Base-by-base conservation (phyloP, 352 stramenopile genomes). In the Globisporangium mamillatum region DNA sequence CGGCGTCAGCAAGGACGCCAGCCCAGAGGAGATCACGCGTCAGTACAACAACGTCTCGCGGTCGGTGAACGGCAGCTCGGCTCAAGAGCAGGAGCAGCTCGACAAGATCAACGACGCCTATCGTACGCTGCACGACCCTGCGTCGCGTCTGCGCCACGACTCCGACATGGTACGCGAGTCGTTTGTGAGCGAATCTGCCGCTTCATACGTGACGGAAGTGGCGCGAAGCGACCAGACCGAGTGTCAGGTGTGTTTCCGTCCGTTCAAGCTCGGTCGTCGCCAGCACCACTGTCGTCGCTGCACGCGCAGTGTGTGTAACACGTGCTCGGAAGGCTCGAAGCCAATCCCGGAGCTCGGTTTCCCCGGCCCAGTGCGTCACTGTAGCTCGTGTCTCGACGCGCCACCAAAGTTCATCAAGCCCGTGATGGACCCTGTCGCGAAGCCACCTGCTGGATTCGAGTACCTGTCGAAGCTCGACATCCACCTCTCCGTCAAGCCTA, bases 161-260 rank as follows among this genome's bases (percentile, higher is more conserved):
- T 92, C 86, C 54, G 81, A 81, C 24, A 61, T 74, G 57, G 72
- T 81, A 10, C 84, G 84, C 34, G 79, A 89, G 36, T 94, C 86
- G 38, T 68, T 76, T 22, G 60, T 69, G 4, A 74, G 73, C 58
- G 73, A 80, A 6, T 74, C 68, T 18, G 64, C 65, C 8, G 60
- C 71, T 53, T 86, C 76, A 70, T 90, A 91, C 34, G 75, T 87
- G 16, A 85, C 84, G 20, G 86, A 95, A 75, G 90, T 85, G 20
- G 86, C 86, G 12, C 88, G 88, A 22, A 90, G 80, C 54, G 88
- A 93, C 64, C 88, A 95, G 72, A 95, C 81, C n/a, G 88, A 95
- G 67, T 95, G 88, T 41, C 88, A 95, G 63, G 85, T 95, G n/a
- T 95, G 86, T 56, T 95, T 94, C 77, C 86, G 88, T 67, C 88